phyloP scores from a whole-genome alignment of 768 basidiomycete species.

The Leucocoprinus sp. region DNA sequence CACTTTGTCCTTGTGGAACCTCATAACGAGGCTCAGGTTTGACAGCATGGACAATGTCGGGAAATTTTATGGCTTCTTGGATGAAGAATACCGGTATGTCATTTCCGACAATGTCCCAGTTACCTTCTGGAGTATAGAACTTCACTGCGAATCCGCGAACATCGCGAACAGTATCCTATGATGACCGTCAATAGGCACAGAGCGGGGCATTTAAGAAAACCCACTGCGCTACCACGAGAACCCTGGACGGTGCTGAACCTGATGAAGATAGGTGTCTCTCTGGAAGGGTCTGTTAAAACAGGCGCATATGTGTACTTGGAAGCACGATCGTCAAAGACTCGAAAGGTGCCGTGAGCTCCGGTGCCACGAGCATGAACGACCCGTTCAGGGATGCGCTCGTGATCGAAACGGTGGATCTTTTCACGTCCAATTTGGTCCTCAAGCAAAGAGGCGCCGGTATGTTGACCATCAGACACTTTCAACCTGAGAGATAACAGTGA shows the following conservation, averaged over 20 bases:
- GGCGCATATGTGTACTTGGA: slow-evolving; percentile 63
- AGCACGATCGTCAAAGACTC: slow-evolving; percentile 57
- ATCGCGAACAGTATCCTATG: slow-evolving; percentile 70
- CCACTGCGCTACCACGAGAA: slow-evolving; percentile 71
- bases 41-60: slow-evolving; percentile 78
- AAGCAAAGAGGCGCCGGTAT: slow-evolving; percentile 64
- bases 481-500: slow-evolving; percentile 33
- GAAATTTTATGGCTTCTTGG: slow-evolving; percentile 77
- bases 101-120: slow-evolving; percentile 85
- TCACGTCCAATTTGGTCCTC: slow-evolving; percentile 71
- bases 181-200: background rate
- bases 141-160: slow-evolving; percentile 83
- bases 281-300: slow-evolving; percentile 64
- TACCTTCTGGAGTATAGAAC: slow-evolving; percentile 79
- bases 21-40: slow-evolving; percentile 85
- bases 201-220: too few relatives aligned
- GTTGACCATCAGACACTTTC: slow-evolving; percentile 36
- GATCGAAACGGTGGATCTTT: slow-evolving; percentile 76
- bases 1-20: slow-evolving; percentile 56
- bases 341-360: slow-evolving; percentile 81
- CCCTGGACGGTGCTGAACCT: slow-evolving; percentile 87
- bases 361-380: slow-evolving; percentile 66
- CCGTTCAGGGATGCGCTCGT: slow-evolving; percentile 86
- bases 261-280: slow-evolving; percentile 69
- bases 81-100: slow-evolving; percentile 80